Base-by-base conservation (phyloP, 139 green algal genomes). In the Pleodorina starrii region DNA sequence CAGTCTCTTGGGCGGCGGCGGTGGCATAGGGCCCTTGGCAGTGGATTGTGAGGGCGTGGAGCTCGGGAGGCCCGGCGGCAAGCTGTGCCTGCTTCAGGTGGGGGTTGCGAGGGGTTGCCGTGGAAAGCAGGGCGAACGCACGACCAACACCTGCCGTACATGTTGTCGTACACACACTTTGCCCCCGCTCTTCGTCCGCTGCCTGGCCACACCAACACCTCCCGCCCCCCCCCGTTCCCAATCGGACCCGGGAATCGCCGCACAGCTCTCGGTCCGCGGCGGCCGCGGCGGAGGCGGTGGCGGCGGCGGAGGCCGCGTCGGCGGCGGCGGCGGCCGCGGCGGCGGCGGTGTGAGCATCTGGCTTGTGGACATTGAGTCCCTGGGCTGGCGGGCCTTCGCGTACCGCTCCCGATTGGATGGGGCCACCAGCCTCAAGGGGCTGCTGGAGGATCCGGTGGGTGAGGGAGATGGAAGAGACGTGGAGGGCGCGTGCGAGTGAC, bases 41-140 rank as follows among this genome's bases (percentile, higher is more conserved):
- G 29, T 92, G 19, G 89, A 92, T 35, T 89, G 82, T 48, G 89
- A 92, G 42, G 89, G 89, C 1, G 46, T 84, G 32, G 77, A 92
- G n/a, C 83, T 92, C 3, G 89, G 89, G 1, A n/a, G 68, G 43
- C 69, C 63, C 40, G 89, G 76, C 1, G 86, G 86, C 17, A 74
- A 77, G 83, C 83, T 92, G 74, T 84, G 83, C 63, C 76, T 92
- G 25, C 76, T 92, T 59, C 89, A 92, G 83, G 63, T 92, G 1
- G n/a, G 54, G 25, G 5, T 12, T 66, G n/a, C n/a, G n/a, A n/a
- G n/a, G n/a, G n/a, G n/a, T n/a, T n/a, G n/a, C n/a, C n/a, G n/a
- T n/a, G n/a, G n/a, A n/a, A n/a, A n/a, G n/a, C n/a, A n/a, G n/a
- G n/a, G n/a, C n/a, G n/a, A n/a, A n/a, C n/a, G n/a, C n/a, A n/a